Conservation (phyloP, 2,329 filamentous ascomycete genomes). For the Fusarium sp. region DNA sequence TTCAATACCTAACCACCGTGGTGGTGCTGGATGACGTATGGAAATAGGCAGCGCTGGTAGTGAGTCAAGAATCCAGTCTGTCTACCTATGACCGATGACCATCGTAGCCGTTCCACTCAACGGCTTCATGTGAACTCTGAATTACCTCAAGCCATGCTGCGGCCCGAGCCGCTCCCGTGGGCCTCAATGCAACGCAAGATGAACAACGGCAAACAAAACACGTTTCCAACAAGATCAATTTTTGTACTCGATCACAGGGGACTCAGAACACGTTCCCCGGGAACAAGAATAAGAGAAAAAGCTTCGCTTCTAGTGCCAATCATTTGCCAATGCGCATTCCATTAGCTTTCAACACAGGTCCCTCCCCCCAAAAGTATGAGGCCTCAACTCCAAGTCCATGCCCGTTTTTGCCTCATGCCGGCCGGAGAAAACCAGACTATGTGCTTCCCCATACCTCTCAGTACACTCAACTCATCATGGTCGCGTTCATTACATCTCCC, state of each 20-base stretch:
- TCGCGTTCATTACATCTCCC: conserved; percentile 44
- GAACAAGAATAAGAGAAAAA: conserved; percentile 38
- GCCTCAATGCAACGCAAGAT: conserved; percentile 1
- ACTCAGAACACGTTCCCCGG: conserved; percentile 24
- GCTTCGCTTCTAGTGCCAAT: conserved; percentile 43
- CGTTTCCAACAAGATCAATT: conserved; percentile 38
- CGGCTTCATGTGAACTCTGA: conserved; percentile 2
- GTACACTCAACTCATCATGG: conserved; percentile 37
- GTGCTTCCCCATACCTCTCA: conserved; percentile 7
- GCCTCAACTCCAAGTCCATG: conserved; percentile 45
- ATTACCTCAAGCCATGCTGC: conserved; percentile 13
- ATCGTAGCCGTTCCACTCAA: background rate
- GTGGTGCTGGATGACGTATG: background rate
- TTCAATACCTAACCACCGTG: background rate
- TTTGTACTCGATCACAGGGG: conserved; percentile 25
- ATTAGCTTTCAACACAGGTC: conserved; percentile 25
- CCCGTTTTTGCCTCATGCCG: conserved; percentile 35
- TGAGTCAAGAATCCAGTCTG: background rate
- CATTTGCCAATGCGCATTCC: conserved; percentile 18
- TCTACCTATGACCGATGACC: background rate
- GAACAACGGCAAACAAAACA: background rate
- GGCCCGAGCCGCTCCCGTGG: conserved; percentile 25
- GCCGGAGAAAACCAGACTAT: conserved; percentile 30
- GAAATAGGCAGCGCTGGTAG: background rate
- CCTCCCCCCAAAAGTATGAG: conserved; percentile 37